Percentiles rank a stretch among this genome's conserved stretches.
phyloP scores from a whole-genome alignment of 2,329 filamentous ascomycete species.

The Cladosporium sp. region DNA sequence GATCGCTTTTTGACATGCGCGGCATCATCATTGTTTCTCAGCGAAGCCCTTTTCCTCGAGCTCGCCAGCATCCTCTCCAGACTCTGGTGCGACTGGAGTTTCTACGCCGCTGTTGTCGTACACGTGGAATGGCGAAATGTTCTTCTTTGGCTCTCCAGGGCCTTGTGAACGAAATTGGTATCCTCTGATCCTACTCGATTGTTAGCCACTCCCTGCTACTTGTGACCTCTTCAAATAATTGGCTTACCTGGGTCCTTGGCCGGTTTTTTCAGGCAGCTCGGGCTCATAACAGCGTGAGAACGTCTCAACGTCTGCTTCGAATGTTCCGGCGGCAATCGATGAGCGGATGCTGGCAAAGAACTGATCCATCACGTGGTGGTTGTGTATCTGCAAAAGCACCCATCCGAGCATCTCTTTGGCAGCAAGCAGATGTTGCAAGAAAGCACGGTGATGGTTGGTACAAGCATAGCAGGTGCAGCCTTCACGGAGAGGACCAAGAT shows the following conservation, averaged over 20 bases:
- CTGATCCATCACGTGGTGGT: constrained; percentile 64
- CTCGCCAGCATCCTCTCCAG: constrained; percentile 48
- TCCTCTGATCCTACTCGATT: constrained; percentile 58
- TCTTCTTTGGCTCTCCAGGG: constrained; percentile 57
- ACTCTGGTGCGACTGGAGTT: constrained; percentile 43
- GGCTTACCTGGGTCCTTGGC: constrained; percentile 65
- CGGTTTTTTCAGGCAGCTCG: constrained; percentile 68
- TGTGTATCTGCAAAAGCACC: constrained; percentile 89
- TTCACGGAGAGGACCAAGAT: constrained; percentile 57
- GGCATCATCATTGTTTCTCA: constrained; percentile 19
- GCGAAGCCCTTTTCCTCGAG: constrained; percentile 43
- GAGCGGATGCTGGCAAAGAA: constrained; percentile 71
- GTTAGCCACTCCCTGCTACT: not conserved
- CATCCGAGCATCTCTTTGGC: constrained; percentile 97
- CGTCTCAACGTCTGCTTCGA: constrained; percentile 48
- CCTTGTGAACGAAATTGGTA: constrained; percentile 75
- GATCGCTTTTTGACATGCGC: not conserved
- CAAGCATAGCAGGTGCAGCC: constrained; percentile 81
- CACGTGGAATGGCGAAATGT: constrained; percentile 65
- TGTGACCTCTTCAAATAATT: too few species aligned
- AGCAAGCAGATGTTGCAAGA: constrained; percentile 77
- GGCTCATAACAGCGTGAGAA: constrained; percentile 68
- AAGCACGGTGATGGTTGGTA: constrained; percentile 77
- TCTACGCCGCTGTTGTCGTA: constrained; percentile 50
- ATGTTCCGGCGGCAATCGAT: constrained; percentile 56